These are phyloP conservation scores for Nitzschia sp. DNA, from an alignment of 108 stramenopile species.

Conservation along the genomic window DNA sequence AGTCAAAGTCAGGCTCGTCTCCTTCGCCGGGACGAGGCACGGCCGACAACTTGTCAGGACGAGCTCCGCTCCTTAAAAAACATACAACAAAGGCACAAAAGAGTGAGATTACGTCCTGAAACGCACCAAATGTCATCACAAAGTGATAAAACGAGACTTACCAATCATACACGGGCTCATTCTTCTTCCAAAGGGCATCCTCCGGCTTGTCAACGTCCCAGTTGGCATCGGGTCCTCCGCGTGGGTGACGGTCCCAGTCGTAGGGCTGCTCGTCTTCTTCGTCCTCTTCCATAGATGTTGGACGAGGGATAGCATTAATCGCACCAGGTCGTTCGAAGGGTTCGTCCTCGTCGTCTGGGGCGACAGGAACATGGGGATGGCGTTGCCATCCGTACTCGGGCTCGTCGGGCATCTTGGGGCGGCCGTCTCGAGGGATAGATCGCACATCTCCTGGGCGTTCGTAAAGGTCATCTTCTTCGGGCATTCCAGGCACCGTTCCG, in stretches of 20 bases:
- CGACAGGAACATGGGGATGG: slow-evolving; percentile 14
- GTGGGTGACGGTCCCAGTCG: slow-evolving; percentile 17
- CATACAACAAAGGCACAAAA: no score
- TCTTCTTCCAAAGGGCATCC: slow-evolving; percentile 12
- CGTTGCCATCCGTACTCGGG: slow-evolving; percentile 23
- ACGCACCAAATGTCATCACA: no score
- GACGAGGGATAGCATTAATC: slow-evolving; percentile 2
- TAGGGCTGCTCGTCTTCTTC: neutral
- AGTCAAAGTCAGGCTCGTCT: slow-evolving; percentile 13
- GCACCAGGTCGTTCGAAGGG: slow-evolving; percentile 18
- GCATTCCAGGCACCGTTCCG: slow-evolving; percentile 9
- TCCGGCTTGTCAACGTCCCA: slow-evolving; percentile 20
- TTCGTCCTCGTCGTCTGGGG: slow-evolving; percentile 2
- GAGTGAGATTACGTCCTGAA: no score
- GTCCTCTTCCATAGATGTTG: neutral
- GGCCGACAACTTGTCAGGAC: slow-evolving; percentile 8
- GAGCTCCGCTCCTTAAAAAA: no score
- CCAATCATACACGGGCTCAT: slow-evolving; percentile 34
- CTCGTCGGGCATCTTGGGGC: slow-evolving; percentile 14
- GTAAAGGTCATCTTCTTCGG: slow-evolving; percentile 22
- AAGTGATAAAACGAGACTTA: no score
- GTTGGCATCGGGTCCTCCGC: slow-evolving; percentile 1
- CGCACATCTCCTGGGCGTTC: slow-evolving; percentile 21
- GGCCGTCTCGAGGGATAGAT: slow-evolving; percentile 30
- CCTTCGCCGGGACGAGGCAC: slow-evolving; percentile 18